These are phyloP conservation scores for Metarhizium humberi DNA, from an alignment of 2,329 filamentous ascomycete species.

Conservation along the genomic window DNA sequence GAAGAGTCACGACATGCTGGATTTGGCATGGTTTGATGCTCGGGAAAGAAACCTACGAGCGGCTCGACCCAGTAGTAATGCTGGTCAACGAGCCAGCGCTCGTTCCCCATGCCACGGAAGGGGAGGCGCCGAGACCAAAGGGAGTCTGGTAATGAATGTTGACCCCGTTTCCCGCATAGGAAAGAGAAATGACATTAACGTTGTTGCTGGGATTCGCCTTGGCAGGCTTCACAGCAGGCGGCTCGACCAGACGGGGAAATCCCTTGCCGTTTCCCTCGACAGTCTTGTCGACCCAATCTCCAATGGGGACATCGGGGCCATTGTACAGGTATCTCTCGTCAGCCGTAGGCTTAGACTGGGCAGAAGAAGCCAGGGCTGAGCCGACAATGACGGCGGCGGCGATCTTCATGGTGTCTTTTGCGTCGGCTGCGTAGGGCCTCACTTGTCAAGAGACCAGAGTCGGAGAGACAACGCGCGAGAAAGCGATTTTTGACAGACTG, in stretches of 20 bases:
- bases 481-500: no score
- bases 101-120: constrained; percentile 34
- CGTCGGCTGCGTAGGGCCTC: no score
- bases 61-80: constrained; percentile 22
- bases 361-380: no score
- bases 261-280: constrained; percentile 36
- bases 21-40: no score
- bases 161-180: constrained; percentile 38
- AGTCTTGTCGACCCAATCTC: constrained; percentile 40
- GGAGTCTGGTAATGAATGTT: constrained; percentile 45
- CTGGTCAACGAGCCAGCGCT: constrained; percentile 21
- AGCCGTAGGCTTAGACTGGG: constrained; percentile 14
- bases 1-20: no score
- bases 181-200: constrained; percentile 39
- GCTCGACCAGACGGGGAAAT: no score
- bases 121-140: constrained; percentile 36
- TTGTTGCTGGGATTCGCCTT: constrained; percentile 43
- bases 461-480: no score
- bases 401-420: no score
- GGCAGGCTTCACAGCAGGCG: constrained; percentile 9
- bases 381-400: no score
- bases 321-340: constrained; percentile 36
- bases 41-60: background rate
- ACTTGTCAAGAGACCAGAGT: no score
- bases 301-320: constrained; percentile 37